Conservation (phyloP, 768 basidiomycete genomes). For the Kwoniella dendrophila region DNA sequence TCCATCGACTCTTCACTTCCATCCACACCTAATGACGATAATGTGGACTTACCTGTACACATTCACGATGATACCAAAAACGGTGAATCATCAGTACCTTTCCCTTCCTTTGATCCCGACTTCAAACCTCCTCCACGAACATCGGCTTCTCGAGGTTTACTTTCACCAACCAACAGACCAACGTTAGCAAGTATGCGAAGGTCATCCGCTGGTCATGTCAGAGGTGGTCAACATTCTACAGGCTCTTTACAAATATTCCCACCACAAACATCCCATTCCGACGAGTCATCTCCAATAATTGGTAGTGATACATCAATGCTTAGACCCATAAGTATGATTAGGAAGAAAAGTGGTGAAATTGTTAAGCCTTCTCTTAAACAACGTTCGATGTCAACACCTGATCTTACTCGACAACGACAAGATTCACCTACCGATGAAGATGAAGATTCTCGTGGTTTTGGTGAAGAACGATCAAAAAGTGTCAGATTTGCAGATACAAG, state of each 20-base stretch:
- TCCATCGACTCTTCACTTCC: conserved; percentile 42
- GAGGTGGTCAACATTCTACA: conserved; percentile 31
- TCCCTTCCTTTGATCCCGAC: conserved; percentile 35
- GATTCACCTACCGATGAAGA: conserved; percentile 63
- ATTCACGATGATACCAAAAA: conserved; percentile 9
- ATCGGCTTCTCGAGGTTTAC: conserved; percentile 19
- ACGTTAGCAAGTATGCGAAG: conserved; percentile 21
- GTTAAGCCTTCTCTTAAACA: conserved; percentile 89
- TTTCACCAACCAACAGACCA: conserved; percentile 27
- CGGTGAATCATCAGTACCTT: conserved; percentile 23
- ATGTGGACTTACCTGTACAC: conserved; percentile 14
- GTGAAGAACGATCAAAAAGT: conserved; percentile 64
- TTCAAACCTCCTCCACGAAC: conserved; percentile 31
- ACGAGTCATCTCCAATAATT: conserved; percentile 19
- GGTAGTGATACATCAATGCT: conserved; percentile 18
- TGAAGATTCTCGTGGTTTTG: conserved; percentile 23
- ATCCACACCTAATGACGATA: conserved; percentile 42
- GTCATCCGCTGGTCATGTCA: conserved; percentile 29
- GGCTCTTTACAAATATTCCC: conserved; percentile 52
- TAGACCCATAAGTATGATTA: conserved; percentile 60
- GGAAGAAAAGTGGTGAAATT: conserved; percentile 92
- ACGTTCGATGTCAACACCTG: conserved; percentile 61
- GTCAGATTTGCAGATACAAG: conserved; percentile 70
- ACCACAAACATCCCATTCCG: conserved; percentile 30
- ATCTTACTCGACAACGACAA: conserved; percentile 59